Evolutionary conservation across 73 alveolate species (phyloP), one percentile per base, ranked within the genome.

Genomic region (Paramecium primaurelia): DNA sequence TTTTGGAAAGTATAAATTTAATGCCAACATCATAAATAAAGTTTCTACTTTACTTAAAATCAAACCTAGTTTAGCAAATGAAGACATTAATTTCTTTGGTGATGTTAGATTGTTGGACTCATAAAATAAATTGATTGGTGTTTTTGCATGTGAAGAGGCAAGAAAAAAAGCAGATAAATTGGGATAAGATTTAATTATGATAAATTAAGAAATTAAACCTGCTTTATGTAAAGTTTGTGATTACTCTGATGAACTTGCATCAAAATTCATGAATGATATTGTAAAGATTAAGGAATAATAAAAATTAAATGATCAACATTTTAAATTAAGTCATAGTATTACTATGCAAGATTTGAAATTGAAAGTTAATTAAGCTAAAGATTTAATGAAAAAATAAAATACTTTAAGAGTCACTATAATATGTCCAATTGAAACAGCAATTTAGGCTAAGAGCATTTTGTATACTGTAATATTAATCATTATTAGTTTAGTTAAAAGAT

Each of bases 191-290:
- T 22, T 80, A 12, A 36, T 80, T 10, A 80, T 80, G 91, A 40
- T 80, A 7, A 80, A 80, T 80, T 10, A 80, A 47, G 91, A 80
- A 22, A 64, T 80, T 32, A 45, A 28, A 47, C 91, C 91, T 14
- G 91, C 73, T 25, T 44, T 80, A 26, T 80, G 91, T 36, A 80
- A 49, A 47, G 58, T 80, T 8, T 80, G 91, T 47, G 75, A 80
- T 25, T 80, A 45, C 30, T 80, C 91, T 44, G 91, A 80, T 80
- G 91, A 80, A 47, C 58, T 80, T 25, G 91, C 91, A 22, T 44
- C 37, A 2, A 80, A 49, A 80, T 80, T 80, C 58, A 47, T 80
- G 71, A 26, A 42, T 14, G 91, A 80, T 47, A 47, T 80, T 45
- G 71, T 80, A 14, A 80, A 80, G 58, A 40, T 45, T 22, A 45